Base-by-base conservation (phyloP, 805 yeast species). In the Kuraishia molischiana region DNA sequence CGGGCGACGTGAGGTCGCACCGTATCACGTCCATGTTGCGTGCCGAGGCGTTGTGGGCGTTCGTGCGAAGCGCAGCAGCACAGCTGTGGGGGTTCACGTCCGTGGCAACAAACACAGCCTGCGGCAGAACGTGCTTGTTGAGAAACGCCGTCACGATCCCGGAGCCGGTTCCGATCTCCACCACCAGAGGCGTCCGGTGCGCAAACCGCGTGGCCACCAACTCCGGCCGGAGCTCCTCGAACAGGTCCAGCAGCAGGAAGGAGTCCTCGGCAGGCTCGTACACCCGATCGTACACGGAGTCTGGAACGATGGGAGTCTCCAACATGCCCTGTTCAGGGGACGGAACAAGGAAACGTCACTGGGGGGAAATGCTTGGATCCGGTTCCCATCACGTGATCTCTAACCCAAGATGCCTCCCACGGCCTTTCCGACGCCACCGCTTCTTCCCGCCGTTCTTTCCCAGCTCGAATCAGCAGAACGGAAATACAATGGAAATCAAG, bases 251-350 rank as follows among this genome's bases (percentile, higher is more conserved):
- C 8, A 92, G 63, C 8, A 90, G 72, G 52, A 81, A 92, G 5
- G 95, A 75, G 61, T 92, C 98, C 50, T 92, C 98, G 0, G 95
- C 74, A 0, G 98, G 97, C 52, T 92, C 98, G 54, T 92, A 92
- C 3, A 90, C 95, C 47, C 69, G 69, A n/a, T 72, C 77, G 43
- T 68, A 73, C 49, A 82, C 81, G 15, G 79, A 69, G 15, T 65
- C 56, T 2, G 51, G 45, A 2, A 82, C 63, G 5, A 58, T 55
- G 1, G 97, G 97, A 0, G 97, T 89, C 4, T 92, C 79, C 3
- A 85, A 66, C 96, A 87, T 87, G 13, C 10, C 17, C 10, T 13
- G 19, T 29, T 18, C 17, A n/a, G 21, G 13, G n/a, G n/a, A n/a
- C n/a, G n/a, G n/a, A n/a, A n/a, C n/a, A n/a, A n/a, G n/a, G n/a